A percentile compares a stretch with the other conserved stretches of the same genome.
These are phyloP conservation scores for Aspergillus felis DNA, from an alignment of 2,329 filamentous ascomycete genomes.

Conservation along the genomic window DNA sequence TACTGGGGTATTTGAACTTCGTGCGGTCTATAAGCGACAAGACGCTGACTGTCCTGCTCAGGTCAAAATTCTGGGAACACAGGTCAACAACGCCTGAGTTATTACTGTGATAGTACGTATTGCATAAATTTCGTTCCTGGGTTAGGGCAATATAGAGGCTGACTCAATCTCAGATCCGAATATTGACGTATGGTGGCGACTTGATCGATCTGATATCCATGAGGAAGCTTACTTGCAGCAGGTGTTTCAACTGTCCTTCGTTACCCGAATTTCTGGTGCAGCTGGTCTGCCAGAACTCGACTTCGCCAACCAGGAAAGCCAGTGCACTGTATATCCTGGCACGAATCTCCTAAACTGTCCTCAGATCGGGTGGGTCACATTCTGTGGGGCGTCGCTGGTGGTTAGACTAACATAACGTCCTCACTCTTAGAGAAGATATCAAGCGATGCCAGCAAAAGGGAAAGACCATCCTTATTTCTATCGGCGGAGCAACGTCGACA, in stretches of 20 bases:
- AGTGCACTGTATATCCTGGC: constrained; percentile 56
- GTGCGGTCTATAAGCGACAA: background rate
- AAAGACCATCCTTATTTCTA: constrained; percentile 69
- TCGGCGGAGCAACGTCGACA: constrained; percentile 68
- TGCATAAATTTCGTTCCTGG: background rate
- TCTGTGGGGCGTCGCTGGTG: constrained; percentile 18
- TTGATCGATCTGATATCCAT: constrained; percentile 8
- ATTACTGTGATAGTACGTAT: constrained; percentile 57
- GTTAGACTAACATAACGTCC: background rate
- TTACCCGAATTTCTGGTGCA: constrained; percentile 53
- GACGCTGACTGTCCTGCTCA: constrained; percentile 5
- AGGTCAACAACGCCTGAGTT: constrained; percentile 53
- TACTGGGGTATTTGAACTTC: background rate
- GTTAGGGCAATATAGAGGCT: background rate
- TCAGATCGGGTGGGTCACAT: constrained; percentile 53
- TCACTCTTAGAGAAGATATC: constrained; percentile 41
- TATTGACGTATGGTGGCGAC: background rate
- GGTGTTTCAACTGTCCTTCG: constrained; percentile 63
- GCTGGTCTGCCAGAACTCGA: constrained; percentile 53
- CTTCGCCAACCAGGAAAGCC: constrained; percentile 61
- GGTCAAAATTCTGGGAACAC: constrained; percentile 57
- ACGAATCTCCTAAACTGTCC: constrained; percentile 59
- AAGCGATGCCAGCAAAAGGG: constrained; percentile 58
- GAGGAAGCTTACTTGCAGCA: constrained; percentile 33
- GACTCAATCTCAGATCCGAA: background rate